Evolutionary conservation across 345 rosid species (phyloP), one percentile per base, ranked within the genome.

Genomic region (Clausena lansium): DNA sequence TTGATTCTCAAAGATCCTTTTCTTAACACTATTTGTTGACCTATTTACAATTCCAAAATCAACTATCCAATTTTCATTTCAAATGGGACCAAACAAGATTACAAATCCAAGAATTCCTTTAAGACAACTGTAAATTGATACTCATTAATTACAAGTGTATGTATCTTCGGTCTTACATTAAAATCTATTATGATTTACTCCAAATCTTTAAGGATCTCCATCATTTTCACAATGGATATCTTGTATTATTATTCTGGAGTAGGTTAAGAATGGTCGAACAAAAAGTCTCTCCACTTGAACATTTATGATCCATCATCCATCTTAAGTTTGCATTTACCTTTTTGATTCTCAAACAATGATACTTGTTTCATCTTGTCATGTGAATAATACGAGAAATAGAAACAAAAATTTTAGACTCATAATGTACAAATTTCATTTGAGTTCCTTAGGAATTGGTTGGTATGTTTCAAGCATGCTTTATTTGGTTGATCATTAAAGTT

Each of bases 371-470:
- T 45, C 50, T 45, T 45, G 50, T 2, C 15, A 11, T 3, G 50
- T 45, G 50, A 45, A 45, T 13, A 14, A 3, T 13, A 45, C 1
- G 0, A 45, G 11, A 45, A 11, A 3, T 4, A 45, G 0, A 45
- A 13, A 0, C 5, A 45, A 1, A 45, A 45, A 45, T 45, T 45
- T 2, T 13, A 45, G 17, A 45, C 0, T 45, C 50, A 45, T 11
- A 45, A 11, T 3, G 3, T 13, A 45, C 5, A 45, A 2, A 45
- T 11, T 45, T 45, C 50, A 10, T 45, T 4, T 45, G 50, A 45
- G 0, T 3, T 3, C 0, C 0, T 41, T 9, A 0, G 0, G 5
- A 45, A 11, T 13, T 45, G 50, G 0, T 45, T 10, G 13, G 50
- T 45, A 13, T 3, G 11, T 45, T 45, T 45, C 0, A 45, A 45